Evolutionary conservation across 2,329 filamentous ascomycete species (phyloP).

Genomic region (Colletotrichum tofieldiae): DNA sequence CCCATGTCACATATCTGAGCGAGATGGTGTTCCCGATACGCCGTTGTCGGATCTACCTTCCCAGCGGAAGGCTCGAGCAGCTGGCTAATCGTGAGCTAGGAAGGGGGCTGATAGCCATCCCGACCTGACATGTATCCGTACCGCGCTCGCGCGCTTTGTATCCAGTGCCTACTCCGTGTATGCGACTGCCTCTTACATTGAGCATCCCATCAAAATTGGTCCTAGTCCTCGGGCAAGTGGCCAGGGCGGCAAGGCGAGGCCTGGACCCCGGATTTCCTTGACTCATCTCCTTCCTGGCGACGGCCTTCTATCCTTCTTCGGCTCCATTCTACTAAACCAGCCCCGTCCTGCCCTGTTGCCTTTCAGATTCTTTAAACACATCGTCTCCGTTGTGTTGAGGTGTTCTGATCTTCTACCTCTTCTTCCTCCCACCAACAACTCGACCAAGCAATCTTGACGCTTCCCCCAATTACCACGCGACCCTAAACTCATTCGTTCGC

Average conservation of each 20-base stretch:
- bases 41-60: slow-evolving; percentile 30
- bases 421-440: slow-evolving; percentile 10
- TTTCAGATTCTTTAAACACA: slow-evolving; percentile 35
- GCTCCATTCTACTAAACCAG: slow-evolving; percentile 37
- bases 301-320: slow-evolving; percentile 21
- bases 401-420: background rate
- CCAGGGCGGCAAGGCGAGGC: slow-evolving; percentile 15
- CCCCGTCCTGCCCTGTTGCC: slow-evolving; percentile 22
- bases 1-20: slow-evolving; percentile 15
- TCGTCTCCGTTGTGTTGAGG: slow-evolving; percentile 19
- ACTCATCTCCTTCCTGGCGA: slow-evolving; percentile 36
- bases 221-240: slow-evolving; percentile 3
- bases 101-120: slow-evolving; percentile 5
- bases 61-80: slow-evolving; percentile 19
- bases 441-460: background rate
- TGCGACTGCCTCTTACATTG: slow-evolving; percentile 7
- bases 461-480: background rate
- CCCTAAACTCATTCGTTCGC: slow-evolving; percentile 20
- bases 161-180: slow-evolving; percentile 28
- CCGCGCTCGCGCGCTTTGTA: slow-evolving; percentile 27
- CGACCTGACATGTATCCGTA: slow-evolving; percentile 14
- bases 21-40: slow-evolving; percentile 20
- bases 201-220: slow-evolving; percentile 5
- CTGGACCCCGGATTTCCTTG: slow-evolving; percentile 43
- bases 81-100: slow-evolving; percentile 30